These are phyloP conservation scores for Coemansia sp. DNA, from an alignment of 192 early-diverging fungal genomes.

Conservation along the genomic window DNA sequence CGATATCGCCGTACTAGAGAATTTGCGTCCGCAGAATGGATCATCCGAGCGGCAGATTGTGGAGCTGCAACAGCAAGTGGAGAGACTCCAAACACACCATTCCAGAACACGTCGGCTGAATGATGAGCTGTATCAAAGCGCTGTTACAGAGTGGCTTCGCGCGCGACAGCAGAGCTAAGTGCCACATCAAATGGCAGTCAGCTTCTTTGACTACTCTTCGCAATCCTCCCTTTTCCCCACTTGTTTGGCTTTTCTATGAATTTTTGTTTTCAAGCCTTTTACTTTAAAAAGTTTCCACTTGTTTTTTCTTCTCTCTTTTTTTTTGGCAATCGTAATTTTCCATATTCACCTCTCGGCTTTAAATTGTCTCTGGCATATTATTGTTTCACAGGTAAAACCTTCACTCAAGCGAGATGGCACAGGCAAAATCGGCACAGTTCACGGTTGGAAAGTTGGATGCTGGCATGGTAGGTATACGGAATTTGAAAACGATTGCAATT, in stretches of 20 bases:
- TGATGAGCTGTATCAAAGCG: slow-evolving; percentile 55
- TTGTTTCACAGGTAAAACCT: not conserved
- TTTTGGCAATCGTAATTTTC: not conserved
- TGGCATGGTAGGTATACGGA: slow-evolving; percentile 65
- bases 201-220: too few species aligned
- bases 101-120: slow-evolving; percentile 48
- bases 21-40: slow-evolving; percentile 14
- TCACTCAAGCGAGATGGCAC: slow-evolving; percentile 21
- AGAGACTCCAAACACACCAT: slow-evolving; percentile 42
- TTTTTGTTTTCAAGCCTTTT: too few species aligned
- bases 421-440: slow-evolving; percentile 60
- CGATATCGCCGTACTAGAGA: slow-evolving; percentile 17
- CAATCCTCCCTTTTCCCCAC: not conserved
- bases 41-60: slow-evolving; percentile 35
- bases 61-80: slow-evolving; percentile 38
- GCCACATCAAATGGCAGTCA: not conserved
- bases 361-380: not conserved
- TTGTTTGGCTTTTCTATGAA: not conserved
- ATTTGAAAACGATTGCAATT: not conserved
- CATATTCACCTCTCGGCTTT: not conserved
- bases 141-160: slow-evolving; percentile 45
- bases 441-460: slow-evolving; percentile 95
- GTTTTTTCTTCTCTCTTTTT: not conserved
- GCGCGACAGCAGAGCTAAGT: slow-evolving; percentile 26
- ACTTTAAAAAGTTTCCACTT: too few species aligned